phyloP scores from a whole-genome alignment of 306 rosid genomes.

The Castanospermum australe region DNA sequence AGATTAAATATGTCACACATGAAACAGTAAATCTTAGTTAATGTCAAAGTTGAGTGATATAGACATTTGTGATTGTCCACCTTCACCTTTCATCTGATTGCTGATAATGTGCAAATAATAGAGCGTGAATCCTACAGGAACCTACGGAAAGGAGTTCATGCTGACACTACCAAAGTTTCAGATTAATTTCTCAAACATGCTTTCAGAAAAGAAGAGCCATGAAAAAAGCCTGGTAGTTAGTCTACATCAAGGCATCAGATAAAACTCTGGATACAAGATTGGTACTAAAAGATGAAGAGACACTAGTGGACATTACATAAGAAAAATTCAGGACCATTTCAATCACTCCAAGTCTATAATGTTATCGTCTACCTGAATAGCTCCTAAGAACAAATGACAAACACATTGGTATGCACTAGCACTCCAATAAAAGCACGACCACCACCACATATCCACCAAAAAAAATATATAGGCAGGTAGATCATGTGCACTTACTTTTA shows the following conservation, averaged over 20 bases:
- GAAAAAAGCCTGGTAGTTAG: neutral
- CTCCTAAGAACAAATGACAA: neutral
- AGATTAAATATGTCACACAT: neutral
- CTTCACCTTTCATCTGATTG: neutral
- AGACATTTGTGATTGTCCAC: neutral
- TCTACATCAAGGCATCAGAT: neutral
- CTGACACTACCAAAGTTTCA: conserved; percentile 6
- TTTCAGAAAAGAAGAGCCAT: conserved; percentile 6
- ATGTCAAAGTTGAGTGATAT: neutral
- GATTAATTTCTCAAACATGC: neutral
- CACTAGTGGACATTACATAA: neutral
- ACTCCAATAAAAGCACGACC: neutral
- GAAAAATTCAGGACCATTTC: neutral
- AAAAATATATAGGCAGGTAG: neutral
- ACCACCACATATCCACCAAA: neutral
- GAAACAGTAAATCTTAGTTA: neutral
- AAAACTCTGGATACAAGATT: neutral
- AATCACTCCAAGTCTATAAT: neutral
- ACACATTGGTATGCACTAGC: neutral
- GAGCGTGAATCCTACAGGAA: neutral
- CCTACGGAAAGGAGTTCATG: neutral
- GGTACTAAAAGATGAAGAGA: conserved; percentile 7
- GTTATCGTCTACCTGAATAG: neutral
- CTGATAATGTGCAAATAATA: neutral
- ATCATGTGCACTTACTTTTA: neutral